A percentile compares a stretch with the other conserved stretches of the same genome.
Evolutionary conservation across 495 filamentous ascomycete genomes (phyloP).

Genomic region (Ramalina intermedia): DNA sequence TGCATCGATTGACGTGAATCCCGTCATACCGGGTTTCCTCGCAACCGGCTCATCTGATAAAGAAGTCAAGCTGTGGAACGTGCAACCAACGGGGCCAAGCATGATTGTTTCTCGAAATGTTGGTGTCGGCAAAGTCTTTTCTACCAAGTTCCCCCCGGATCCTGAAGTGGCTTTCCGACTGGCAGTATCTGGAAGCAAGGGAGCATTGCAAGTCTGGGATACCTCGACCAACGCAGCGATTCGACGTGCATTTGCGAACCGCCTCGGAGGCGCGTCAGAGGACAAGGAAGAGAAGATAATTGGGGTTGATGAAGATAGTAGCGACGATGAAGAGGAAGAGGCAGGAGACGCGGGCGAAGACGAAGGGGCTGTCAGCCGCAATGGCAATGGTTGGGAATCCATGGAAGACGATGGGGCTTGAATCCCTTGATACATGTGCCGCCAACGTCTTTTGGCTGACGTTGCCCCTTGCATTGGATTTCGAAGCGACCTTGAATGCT

Average conservation of each 20-base stretch:
- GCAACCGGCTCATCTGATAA: constrained; percentile 87
- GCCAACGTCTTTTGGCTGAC: not conserved
- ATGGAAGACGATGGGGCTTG: constrained; percentile 65
- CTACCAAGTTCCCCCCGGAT: constrained; percentile 78
- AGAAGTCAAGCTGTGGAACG: constrained; percentile 93
- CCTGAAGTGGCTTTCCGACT: constrained; percentile 77
- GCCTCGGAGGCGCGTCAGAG: constrained; percentile 48
- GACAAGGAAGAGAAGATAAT: constrained; percentile 59
- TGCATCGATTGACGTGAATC: constrained; percentile 91
- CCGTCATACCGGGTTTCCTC: constrained; percentile 76
- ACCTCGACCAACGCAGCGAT: constrained; percentile 87
- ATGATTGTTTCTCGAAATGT: constrained; percentile 87
- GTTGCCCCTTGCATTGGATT: too few relatives aligned
- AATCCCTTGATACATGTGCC: not conserved
- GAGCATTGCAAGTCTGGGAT: constrained; percentile 88
- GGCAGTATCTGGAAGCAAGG: constrained; percentile 89
- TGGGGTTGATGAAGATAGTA: constrained; percentile 48
- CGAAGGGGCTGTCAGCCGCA: constrained; percentile 22
- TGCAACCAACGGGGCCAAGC: constrained; percentile 55
- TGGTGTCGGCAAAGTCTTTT: constrained; percentile 90
- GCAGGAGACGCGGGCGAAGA: constrained; percentile 42
- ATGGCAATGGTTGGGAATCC: constrained; percentile 60
- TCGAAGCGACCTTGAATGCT: too few relatives aligned
- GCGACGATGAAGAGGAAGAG: constrained; percentile 47
- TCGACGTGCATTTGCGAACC: constrained; percentile 67